Evolutionary conservation across 768 basidiomycete species (phyloP).

Genomic region (Auriscalpium microsporum): DNA sequence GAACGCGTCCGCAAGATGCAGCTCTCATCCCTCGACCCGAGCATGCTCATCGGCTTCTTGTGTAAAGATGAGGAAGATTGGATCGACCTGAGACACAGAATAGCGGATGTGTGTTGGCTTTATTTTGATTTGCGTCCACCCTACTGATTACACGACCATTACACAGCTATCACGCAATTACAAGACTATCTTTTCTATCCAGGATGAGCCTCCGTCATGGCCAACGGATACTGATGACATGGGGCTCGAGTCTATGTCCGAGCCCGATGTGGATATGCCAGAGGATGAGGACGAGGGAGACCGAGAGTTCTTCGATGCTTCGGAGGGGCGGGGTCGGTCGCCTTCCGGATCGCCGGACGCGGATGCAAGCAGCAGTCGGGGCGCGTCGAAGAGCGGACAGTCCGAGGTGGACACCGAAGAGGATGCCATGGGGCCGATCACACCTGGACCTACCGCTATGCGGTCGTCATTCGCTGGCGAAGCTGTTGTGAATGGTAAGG

Average conservation of each 20-base stretch:
- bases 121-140: slow-evolving; percentile 3
- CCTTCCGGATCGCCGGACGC: slow-evolving; percentile 34
- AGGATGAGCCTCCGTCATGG: slow-evolving; percentile 85
- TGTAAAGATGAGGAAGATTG: slow-evolving; percentile 80
- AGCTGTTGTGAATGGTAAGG: not conserved
- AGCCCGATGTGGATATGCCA: slow-evolving; percentile 55
- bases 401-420: slow-evolving; percentile 65
- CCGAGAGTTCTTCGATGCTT: slow-evolving; percentile 46
- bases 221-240: slow-evolving; percentile 67
- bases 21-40: slow-evolving; percentile 83
- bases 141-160: not conserved
- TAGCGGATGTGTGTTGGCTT: slow-evolving; percentile 54
- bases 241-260: slow-evolving; percentile 79
- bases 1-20: slow-evolving; percentile 97
- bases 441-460: slow-evolving; percentile 44
- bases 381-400: slow-evolving; percentile 29
- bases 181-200: slow-evolving; percentile 75
- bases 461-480: slow-evolving; percentile 13
- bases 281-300: slow-evolving; percentile 31
- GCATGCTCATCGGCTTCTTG: slow-evolving; percentile 93
- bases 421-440: slow-evolving; percentile 61
- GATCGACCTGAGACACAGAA: slow-evolving; percentile 66
- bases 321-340: slow-evolving; percentile 23
- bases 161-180: slow-evolving; percentile 34
- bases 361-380: slow-evolving; percentile 22